phyloP scores from a whole-genome alignment of 2,329 filamentous ascomycete species.

The Ophiostoma tasmaniense region DNA sequence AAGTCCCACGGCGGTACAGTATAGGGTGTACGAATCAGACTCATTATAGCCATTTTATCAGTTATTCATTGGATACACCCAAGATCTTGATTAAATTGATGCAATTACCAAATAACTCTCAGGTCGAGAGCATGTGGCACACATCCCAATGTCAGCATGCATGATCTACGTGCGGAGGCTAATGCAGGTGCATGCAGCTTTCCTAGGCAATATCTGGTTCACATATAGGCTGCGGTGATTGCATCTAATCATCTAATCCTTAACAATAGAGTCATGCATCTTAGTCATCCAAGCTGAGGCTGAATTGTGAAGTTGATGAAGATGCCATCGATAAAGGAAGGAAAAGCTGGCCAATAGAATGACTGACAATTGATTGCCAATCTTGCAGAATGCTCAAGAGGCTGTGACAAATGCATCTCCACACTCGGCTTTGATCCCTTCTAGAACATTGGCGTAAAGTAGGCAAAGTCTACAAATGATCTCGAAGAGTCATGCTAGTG shows the following conservation, averaged over 20 bases:
- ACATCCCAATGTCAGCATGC: background rate
- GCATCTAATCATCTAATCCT: background rate
- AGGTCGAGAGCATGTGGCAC: background rate
- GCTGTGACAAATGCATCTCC: background rate
- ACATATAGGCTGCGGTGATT: background rate
- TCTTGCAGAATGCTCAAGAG: background rate
- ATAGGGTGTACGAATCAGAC: background rate
- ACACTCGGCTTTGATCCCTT: background rate
- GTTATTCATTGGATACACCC: too few relatives aligned
- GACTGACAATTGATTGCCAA: background rate
- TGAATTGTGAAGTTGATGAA: background rate
- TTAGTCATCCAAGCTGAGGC: background rate
- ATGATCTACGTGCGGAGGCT: background rate
- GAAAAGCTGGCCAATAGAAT: background rate
- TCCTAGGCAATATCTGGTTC: background rate
- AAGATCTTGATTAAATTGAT: background rate
- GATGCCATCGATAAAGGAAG: background rate
- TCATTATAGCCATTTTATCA: too few relatives aligned
- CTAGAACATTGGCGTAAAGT: background rate
- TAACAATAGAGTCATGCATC: background rate
- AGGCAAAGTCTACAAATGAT: background rate
- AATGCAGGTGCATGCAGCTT: background rate
- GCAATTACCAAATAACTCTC: background rate
- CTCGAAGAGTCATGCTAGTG: background rate
- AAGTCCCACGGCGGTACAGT: background rate